Conservation (phyloP, 73 alveolate species). For the Paramecium sexaurelia region DNA sequence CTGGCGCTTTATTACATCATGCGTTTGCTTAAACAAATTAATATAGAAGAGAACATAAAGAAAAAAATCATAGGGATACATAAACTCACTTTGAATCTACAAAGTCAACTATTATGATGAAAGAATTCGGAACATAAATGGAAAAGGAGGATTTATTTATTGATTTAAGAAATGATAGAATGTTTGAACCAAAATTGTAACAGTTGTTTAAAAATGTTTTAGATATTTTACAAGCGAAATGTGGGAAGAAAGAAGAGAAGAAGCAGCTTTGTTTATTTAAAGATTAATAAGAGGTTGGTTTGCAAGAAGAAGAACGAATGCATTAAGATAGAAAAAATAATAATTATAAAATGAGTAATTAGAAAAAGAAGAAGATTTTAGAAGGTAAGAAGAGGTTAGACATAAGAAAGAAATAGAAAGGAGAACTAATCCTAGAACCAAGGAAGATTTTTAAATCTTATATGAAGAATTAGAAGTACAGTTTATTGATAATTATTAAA, state of each 20-base stretch:
- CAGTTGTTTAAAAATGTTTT: not conserved
- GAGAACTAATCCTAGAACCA: constrained; percentile 98
- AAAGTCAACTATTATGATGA: constrained; percentile 93
- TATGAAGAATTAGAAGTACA: constrained; percentile 94
- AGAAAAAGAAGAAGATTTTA: constrained; percentile 91
- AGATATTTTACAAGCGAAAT: constrained; percentile 90
- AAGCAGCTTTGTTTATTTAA: constrained; percentile 90
- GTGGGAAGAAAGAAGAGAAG: constrained; percentile 95
- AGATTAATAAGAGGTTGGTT: constrained; percentile 86
- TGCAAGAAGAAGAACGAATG: constrained; percentile 84
- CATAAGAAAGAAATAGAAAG: constrained; percentile 98
- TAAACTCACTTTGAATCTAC: constrained; percentile 97
- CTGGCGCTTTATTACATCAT: constrained; percentile 77
- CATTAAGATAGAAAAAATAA: constrained; percentile 82
- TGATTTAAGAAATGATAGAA: constrained; percentile 88
- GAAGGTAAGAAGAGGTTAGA: constrained; percentile 94
- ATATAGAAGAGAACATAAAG: constrained; percentile 73
- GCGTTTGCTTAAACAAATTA: constrained; percentile 86
- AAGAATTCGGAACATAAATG: constrained; percentile 99
- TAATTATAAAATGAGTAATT: constrained; percentile 87
- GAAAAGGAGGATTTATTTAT: constrained; percentile 90
- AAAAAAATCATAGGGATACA: constrained; percentile 76
- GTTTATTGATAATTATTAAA: not conserved
- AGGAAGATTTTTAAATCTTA: constrained; percentile 95
- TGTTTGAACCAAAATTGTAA: constrained; percentile 80